Evolutionary conservation across 164 flowering plant genomes (phyloP).

Genomic region (Umbilicus rupestris): DNA sequence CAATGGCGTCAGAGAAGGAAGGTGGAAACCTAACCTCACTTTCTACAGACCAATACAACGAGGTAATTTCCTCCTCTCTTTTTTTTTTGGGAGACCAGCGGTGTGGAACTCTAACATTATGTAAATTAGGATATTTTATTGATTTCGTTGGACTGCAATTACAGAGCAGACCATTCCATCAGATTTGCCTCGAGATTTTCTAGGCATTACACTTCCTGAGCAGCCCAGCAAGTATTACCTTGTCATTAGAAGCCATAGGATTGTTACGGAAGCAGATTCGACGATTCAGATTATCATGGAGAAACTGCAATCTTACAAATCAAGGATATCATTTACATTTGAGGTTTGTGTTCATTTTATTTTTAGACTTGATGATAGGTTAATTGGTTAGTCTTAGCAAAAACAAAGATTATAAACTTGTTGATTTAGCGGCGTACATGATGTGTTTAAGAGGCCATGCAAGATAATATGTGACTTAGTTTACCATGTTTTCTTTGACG

Average conservation of each 20-base stretch:
- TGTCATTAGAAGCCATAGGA: constrained; percentile 41
- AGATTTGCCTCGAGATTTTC: constrained; percentile 58
- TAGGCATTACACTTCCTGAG: constrained; percentile 65
- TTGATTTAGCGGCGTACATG: no score
- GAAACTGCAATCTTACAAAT: constrained; percentile 73
- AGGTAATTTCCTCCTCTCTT: constrained; percentile 20
- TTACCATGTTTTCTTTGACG: no score
- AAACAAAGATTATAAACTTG: no score
- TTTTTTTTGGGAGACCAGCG: neutral
- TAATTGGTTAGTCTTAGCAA: neutral
- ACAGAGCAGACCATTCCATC: constrained; percentile 31
- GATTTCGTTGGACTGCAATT: neutral
- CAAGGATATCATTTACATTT: constrained; percentile 52
- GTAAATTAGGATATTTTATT: neutral
- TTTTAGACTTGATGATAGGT: neutral
- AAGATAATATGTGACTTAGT: no score
- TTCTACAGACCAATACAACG: constrained; percentile 51
- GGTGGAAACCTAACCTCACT: constrained; percentile 77
- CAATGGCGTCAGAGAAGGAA: constrained; percentile 66
- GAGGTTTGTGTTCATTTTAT: constrained; percentile 37
- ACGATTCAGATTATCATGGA: constrained; percentile 75
- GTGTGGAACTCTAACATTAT: neutral
- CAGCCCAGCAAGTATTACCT: constrained; percentile 70
- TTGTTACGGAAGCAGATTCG: constrained; percentile 71
- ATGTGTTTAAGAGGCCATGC: no score